Conservation (phyloP, 208 protist genomes). For the Hexamita inflata region DNA sequence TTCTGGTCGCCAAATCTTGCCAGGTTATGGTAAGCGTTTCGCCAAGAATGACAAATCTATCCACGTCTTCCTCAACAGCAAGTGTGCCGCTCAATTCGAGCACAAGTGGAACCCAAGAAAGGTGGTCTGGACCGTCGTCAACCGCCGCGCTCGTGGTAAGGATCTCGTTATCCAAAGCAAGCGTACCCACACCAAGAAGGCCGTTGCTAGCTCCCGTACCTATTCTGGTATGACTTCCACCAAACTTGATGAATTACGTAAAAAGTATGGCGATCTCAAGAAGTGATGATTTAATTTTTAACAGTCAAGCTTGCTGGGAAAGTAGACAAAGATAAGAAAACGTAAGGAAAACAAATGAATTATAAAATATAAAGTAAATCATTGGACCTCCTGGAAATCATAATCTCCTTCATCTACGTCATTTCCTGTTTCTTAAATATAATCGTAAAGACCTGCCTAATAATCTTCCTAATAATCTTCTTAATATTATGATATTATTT, state of each 20-base stretch:
- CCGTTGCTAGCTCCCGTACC: neutral
- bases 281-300: too few relatives aligned
- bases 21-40: slow-evolving; percentile 21
- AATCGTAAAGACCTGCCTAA: too few relatives aligned
- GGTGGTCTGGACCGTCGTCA: slow-evolving; percentile 22
- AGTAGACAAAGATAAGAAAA: too few relatives aligned
- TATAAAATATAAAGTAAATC: too few relatives aligned
- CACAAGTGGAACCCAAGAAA: slow-evolving; percentile 28
- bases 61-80: slow-evolving; percentile 23
- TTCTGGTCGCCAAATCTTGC: slow-evolving; percentile 22
- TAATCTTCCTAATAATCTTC: too few relatives aligned
- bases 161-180: neutral
- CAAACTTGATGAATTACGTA: slow-evolving; percentile 8
- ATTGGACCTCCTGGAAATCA: too few relatives aligned
- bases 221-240: neutral
- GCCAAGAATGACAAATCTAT: neutral
- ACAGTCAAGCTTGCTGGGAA: too few relatives aligned
- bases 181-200: neutral
- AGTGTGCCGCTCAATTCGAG: slow-evolving; percentile 14
- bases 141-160: slow-evolving; percentile 21
- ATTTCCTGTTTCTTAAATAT: too few relatives aligned
- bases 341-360: too few relatives aligned
- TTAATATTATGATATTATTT: too few relatives aligned
- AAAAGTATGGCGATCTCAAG: neutral
- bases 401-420: too few relatives aligned